These are phyloP conservation scores for Plenodomus lindquistii DNA, from an alignment of 2,329 filamentous ascomycete species.

Conservation along the genomic window DNA sequence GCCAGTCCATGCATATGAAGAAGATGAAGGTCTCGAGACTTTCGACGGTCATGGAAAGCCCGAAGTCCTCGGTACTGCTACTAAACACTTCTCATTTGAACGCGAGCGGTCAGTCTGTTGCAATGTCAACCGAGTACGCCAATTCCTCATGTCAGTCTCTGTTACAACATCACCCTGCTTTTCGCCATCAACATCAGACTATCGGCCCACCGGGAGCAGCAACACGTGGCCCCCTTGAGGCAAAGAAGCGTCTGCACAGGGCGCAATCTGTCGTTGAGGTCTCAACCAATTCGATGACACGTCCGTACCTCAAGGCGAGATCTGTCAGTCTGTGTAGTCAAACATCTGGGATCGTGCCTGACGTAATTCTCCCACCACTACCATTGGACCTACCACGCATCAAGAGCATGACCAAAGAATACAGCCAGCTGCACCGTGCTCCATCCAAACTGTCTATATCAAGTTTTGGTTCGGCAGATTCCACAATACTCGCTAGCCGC, in stretches of 20 bases:
- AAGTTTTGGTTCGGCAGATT: conserved; percentile 47
- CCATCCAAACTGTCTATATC: conserved; percentile 46
- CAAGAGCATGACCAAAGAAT: conserved; percentile 24
- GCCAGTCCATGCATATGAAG: conserved; percentile 31
- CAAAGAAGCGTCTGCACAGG: conserved; percentile 23
- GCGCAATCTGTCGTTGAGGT: conserved; percentile 33
- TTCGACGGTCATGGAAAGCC: conserved; percentile 48
- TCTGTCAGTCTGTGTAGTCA: conserved; percentile 32
- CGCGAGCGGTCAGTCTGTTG: conserved; percentile 9
- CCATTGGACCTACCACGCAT: conserved; percentile 40
- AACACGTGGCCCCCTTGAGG: background rate
- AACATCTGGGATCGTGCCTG: conserved; percentile 44
- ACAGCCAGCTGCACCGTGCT: conserved; percentile 31
- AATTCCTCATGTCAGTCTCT: conserved; percentile 33
- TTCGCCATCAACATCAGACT: conserved; percentile 19
- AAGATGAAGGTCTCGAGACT: conserved; percentile 31
- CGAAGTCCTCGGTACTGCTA: conserved; percentile 35
- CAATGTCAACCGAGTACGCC: conserved; percentile 18
- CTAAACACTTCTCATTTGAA: conserved; percentile 16
- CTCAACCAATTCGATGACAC: conserved; percentile 11
- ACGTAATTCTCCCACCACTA: conserved; percentile 49
- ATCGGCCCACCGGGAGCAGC: background rate
- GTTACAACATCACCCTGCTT: conserved; percentile 33
- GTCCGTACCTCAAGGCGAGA: conserved; percentile 27
- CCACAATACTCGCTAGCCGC: conserved; percentile 46